Percentiles rank a stretch among this genome's conserved stretches.
phyloP scores from a whole-genome alignment of 495 filamentous ascomycete genomes.

The Trypethelium eluteriae region DNA sequence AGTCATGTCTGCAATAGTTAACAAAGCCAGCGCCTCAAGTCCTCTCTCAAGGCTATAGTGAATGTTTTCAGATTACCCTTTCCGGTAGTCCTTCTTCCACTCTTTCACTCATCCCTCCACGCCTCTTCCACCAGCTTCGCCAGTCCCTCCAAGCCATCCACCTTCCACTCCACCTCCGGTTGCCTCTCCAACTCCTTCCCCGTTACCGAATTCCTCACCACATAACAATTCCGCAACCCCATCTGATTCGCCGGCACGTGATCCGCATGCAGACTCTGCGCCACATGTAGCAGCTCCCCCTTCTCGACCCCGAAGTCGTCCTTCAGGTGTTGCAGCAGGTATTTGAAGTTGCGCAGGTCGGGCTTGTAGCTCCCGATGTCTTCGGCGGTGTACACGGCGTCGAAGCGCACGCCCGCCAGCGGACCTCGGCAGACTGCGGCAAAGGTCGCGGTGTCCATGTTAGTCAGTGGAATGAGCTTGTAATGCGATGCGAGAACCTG shows the following conservation, averaged over 20 bases:
- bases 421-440: slow-evolving; percentile 44
- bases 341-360: slow-evolving; percentile 55
- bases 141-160: slow-evolving; percentile 62
- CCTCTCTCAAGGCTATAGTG: not conserved
- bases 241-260: slow-evolving; percentile 59
- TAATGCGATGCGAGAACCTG: slow-evolving; percentile 48
- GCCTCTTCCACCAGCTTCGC: slow-evolving; percentile 56
- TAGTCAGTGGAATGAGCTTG: slow-evolving; percentile 65
- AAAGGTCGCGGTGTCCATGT: slow-evolving; percentile 61
- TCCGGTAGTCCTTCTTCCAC: not conserved
- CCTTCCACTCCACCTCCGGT: slow-evolving; percentile 48
- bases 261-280: slow-evolving; percentile 62
- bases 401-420: slow-evolving; percentile 49
- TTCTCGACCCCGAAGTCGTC: slow-evolving; percentile 48
- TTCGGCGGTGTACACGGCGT: slow-evolving; percentile 65
- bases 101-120: slow-evolving; percentile 13
- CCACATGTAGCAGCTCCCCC: slow-evolving; percentile 57
- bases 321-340: slow-evolving; percentile 49
- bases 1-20: too few species aligned
- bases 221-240: slow-evolving; percentile 62
- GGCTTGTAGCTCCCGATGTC: slow-evolving; percentile 74
- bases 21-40: not conserved
- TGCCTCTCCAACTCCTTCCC: slow-evolving; percentile 35
- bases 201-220: slow-evolving; percentile 48
- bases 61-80: not conserved